Evolutionary conservation across 2,329 filamentous ascomycete genomes (phyloP).

Genomic region (Harringtonia aguacate): DNA sequence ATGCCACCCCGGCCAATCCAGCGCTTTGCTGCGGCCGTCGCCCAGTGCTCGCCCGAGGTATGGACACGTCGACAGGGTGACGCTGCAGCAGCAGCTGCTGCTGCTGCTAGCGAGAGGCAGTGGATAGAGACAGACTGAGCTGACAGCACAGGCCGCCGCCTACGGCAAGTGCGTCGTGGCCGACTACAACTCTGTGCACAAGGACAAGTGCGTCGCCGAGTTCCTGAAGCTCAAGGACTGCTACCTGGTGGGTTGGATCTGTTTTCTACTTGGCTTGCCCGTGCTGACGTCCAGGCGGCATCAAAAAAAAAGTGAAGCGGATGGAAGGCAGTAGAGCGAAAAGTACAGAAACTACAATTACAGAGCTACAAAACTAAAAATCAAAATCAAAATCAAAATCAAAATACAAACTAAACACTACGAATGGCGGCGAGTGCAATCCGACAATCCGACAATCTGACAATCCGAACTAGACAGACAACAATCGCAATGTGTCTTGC

Average conservation of each 20-base stretch:
- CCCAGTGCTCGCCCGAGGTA: constrained; percentile 46
- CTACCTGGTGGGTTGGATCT: constrained; percentile 55
- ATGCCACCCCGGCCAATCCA: constrained; percentile 37
- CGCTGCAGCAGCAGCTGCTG: no score
- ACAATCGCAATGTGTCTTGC: no score
- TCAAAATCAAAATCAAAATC: no score
- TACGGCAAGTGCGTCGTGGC: constrained; percentile 89
- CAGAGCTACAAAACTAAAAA: no score
- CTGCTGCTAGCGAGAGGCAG: no score
- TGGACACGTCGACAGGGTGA: constrained; percentile 6
- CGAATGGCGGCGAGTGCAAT: no score
- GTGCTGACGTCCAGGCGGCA: constrained; percentile 3
- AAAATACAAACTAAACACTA: no score
- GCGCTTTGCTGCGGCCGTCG: constrained; percentile 41
- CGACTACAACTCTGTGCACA: constrained; percentile 83
- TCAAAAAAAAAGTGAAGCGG: constrained; percentile 6
- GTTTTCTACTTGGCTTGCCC: background rate
- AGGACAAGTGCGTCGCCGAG: constrained; percentile 80
- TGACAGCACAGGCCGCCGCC: constrained; percentile 52
- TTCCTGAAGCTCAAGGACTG: constrained; percentile 82
- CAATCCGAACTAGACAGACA: no score
- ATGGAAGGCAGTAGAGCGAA: background rate
- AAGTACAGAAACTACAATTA: no score
- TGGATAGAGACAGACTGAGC: background rate
- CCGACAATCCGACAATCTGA: no score